Percentiles rank a stretch among this genome's conserved stretches.
These are phyloP conservation scores for Penicilliopsis zonata DNA, from an alignment of 495 filamentous ascomycete species.

Conservation along the genomic window DNA sequence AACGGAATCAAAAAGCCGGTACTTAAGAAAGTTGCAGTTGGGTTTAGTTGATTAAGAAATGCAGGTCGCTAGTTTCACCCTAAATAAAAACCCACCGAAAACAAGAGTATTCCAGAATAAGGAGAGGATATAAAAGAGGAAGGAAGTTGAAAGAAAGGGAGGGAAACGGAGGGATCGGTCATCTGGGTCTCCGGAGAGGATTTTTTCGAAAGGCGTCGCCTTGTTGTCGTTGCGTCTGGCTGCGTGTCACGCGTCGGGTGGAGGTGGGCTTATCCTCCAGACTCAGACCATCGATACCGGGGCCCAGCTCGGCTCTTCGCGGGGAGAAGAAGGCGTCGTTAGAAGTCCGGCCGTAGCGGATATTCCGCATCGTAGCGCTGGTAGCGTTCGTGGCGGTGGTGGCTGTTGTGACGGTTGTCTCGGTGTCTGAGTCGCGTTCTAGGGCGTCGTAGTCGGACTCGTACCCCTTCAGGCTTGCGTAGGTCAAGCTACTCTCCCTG, in stretches of 20 bases:
- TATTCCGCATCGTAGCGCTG: constrained; percentile 27
- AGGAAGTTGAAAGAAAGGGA: no score
- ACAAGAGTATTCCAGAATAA: no score
- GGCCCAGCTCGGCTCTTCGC: constrained; percentile 21
- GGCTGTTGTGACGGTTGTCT: constrained; percentile 14
- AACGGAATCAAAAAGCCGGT: no score
- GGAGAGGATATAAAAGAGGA: no score
- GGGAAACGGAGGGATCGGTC: no score
- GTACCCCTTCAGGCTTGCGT: constrained; percentile 20
- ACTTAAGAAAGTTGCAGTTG: no score
- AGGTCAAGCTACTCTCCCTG: constrained; percentile 29
- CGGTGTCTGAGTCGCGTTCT: constrained; percentile 31
- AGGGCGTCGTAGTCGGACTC: constrained; percentile 20
- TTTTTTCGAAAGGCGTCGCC: no score
- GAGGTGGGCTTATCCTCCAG: constrained; percentile 27
- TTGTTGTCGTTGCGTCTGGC: constrained; percentile 26
- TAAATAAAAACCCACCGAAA: no score
- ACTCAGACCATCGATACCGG: constrained; percentile 28
- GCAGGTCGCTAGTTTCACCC: no score
- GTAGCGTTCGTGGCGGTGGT: constrained; percentile 24
- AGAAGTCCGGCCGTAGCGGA: constrained; percentile 20
- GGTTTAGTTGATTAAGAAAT: no score
- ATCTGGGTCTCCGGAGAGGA: no score
- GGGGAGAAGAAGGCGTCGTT: constrained; percentile 18
- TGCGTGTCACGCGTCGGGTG: constrained; percentile 26